Evolutionary conservation across 257 asterid genomes (phyloP).

Genomic region (Orobanche coerulescens): DNA sequence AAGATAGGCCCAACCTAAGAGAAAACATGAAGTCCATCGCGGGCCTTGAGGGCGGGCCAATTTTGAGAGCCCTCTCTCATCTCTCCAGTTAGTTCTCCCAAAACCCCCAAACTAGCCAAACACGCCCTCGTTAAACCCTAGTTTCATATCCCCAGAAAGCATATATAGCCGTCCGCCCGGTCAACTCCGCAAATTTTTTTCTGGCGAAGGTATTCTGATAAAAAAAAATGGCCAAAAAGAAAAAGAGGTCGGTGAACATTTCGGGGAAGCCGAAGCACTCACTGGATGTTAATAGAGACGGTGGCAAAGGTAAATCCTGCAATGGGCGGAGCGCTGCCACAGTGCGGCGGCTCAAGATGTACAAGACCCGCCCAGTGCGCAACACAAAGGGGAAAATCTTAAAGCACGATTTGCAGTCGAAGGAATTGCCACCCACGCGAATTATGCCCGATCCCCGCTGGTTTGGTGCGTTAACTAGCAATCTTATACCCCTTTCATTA

Average conservation of each 20-base stretch:
- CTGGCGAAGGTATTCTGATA: neutral
- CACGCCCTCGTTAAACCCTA: neutral
- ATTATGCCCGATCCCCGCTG: constrained; percentile 92
- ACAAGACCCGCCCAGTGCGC: constrained; percentile 62
- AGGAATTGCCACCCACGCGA: constrained; percentile 80
- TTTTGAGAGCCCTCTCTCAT: too few relatives aligned
- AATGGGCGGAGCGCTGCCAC: constrained; percentile 75
- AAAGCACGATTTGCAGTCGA: constrained; percentile 80
- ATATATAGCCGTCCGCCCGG: too few relatives aligned
- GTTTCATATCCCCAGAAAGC: neutral
- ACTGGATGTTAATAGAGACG: constrained; percentile 58
- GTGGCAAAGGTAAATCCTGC: constrained; percentile 32
- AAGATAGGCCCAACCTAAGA: too few relatives aligned
- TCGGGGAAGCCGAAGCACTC: constrained; percentile 98
- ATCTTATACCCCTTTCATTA: neutral
- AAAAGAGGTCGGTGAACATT: constrained; percentile 68
- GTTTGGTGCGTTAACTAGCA: constrained; percentile 52
- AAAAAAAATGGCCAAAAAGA: constrained; percentile 55
- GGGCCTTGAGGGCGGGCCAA: too few relatives aligned
- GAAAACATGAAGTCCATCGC: too few relatives aligned
- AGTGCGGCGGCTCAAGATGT: constrained; percentile 93
- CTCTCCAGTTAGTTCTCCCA: too few relatives aligned
- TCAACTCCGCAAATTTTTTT: too few relatives aligned
- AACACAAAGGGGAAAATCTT: constrained; percentile 46
- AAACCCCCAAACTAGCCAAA: neutral